Evolutionary conservation across 208 protist genomes (phyloP).

Genomic region (Trypanosoma cruzi): DNA sequence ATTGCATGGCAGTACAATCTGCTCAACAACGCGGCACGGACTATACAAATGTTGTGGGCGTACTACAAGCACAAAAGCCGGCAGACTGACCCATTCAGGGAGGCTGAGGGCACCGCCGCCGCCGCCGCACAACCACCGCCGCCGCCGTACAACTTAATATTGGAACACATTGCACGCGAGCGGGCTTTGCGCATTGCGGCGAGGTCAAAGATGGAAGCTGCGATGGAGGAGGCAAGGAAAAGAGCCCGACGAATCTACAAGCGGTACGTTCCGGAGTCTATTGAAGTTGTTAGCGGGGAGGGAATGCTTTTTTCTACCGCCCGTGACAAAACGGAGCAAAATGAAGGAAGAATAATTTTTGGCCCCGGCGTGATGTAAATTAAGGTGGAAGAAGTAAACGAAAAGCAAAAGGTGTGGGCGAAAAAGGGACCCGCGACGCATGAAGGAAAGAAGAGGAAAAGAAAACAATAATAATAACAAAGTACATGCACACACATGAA

Average conservation of each 20-base stretch:
- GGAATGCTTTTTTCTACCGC: background rate
- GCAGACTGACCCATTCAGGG: background rate
- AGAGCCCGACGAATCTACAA: background rate
- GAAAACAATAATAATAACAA: no score
- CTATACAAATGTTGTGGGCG: slow-evolving; percentile 78
- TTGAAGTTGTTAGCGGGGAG: slow-evolving; percentile 24
- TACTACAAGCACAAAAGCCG: slow-evolving; percentile 38
- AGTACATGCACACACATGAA: no score
- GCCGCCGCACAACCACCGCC: background rate
- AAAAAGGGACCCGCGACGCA: background rate
- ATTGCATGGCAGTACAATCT: slow-evolving; percentile 70
- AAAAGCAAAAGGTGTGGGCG: background rate
- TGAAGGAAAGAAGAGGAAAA: background rate
- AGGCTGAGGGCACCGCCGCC: background rate
- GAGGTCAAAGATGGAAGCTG: slow-evolving; percentile 19
- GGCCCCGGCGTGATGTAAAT: background rate
- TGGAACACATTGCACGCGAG: slow-evolving; percentile 59
- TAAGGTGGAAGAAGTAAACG: background rate
- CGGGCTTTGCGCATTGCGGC: slow-evolving; percentile 31
- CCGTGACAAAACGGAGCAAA: background rate
- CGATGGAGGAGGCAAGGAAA: slow-evolving; percentile 15
- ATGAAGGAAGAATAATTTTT: background rate
- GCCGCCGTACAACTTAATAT: slow-evolving; percentile 64
- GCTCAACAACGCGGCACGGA: slow-evolving; percentile 56
- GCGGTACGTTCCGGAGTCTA: slow-evolving; percentile 10